Evolutionary conservation across 441 rosid species (phyloP), one percentile per base, ranked within the genome.

Genomic region (Populus hybrid): DNA sequence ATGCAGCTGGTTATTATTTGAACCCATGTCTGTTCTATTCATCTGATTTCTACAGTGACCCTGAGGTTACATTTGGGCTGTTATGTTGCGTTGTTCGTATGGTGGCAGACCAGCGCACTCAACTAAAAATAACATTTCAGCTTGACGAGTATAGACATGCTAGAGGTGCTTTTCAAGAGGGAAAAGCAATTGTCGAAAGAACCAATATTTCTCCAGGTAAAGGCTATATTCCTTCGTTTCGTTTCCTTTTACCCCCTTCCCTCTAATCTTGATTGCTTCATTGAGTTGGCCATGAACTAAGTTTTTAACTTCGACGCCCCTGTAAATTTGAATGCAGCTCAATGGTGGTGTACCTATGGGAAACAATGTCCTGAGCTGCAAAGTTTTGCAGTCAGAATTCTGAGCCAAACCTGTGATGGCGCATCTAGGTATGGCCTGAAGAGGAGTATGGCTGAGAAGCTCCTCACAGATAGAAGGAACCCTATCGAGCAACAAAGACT

Each of bases 361-460:
- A 82, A 67, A 64, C 61, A 86, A 34, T 68, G 67, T 50, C 86
- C 89, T 1, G 89, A 89, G 79, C 78, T 90, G 85, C 91, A 89
- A 78, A 83, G 80, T 65, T 83, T 89, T 34, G 91, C 92, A 12
- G 75, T 83, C 4, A 84, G 85, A 67, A 72, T 90, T 50, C 72
- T 87, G 78, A 86, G 86, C 76, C 90, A 88, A 83, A 87, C 91
- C n/a, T 89, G 88, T 34, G 90, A 85, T 59, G 94, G 89, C 68
- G 86, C 90, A 77, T 83, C 85, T n/a, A 83, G 80, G 74, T 90
- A 85, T 70, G 86, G 85, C 76, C 86, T 91, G 70, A 80, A 86
- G 77, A 84, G 87, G 81, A 73, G 74, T 50, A 66, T 88, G 61
- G 93, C 88, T 8, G 90, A 92, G 88, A 85, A 83, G 82, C 70